Percentiles rank a stretch among this genome's conserved stretches.
Conservation (phyloP, 805 yeast genomes). For the Scheffersomyces lignosus region DNA sequence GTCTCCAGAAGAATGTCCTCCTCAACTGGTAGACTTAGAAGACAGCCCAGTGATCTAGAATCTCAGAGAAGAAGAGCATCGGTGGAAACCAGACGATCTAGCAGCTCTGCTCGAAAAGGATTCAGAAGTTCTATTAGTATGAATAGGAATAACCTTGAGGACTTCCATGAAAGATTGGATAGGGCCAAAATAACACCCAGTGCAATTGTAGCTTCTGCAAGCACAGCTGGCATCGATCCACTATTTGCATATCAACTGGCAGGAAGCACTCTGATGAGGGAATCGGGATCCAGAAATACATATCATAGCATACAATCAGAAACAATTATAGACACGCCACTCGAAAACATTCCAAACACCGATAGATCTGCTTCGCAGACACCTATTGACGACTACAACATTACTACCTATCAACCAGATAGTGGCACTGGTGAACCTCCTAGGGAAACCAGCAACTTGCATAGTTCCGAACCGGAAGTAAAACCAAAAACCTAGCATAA, state of each 20-base stretch:
- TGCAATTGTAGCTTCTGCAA: neutral
- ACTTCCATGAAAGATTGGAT: neutral
- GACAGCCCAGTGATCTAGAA: slow-evolving; percentile 7
- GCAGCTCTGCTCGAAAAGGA: slow-evolving; percentile 5
- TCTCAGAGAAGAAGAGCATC: slow-evolving; percentile 3
- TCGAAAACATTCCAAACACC: too few species aligned
- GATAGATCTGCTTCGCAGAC: neutral
- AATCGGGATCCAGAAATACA: too few species aligned
- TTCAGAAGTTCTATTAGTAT: neutral
- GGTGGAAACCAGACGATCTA: slow-evolving; percentile 5
- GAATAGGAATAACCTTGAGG: neutral
- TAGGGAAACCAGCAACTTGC: too few species aligned
- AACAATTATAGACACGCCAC: neutral
- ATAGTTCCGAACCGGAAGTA: too few species aligned
- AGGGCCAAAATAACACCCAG: neutral
- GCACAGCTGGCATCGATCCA: neutral
- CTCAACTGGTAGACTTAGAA: neutral
- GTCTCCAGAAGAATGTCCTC: slow-evolving; percentile 10
- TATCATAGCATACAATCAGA: neutral
- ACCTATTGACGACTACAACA: neutral
- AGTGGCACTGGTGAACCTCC: too few species aligned
- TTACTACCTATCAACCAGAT: neutral
- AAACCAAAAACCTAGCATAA: too few species aligned
- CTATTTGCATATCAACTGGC: too few species aligned
- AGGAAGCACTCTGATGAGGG: too few species aligned